phyloP scores from a whole-genome alignment of 1,284 basidiomycete genomes.

The Meripilus lineatus region DNA sequence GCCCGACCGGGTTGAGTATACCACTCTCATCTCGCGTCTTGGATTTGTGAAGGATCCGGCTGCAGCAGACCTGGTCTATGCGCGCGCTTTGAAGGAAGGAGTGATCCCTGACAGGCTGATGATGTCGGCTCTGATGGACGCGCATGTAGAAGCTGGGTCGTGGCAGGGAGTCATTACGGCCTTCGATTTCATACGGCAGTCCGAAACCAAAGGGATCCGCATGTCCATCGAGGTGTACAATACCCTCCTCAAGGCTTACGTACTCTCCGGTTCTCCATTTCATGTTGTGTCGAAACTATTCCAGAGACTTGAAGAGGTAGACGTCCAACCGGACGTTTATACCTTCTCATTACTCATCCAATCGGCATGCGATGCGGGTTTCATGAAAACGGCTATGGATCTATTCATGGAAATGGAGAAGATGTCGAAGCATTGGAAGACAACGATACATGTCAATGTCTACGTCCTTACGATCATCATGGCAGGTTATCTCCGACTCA shows the following conservation, averaged over 20 bases:
- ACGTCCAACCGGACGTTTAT: constrained; percentile 53
- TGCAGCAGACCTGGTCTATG: constrained; percentile 66
- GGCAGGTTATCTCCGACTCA: constrained; percentile 65
- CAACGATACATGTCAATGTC: constrained; percentile 42
- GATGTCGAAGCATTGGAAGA: constrained; percentile 30
- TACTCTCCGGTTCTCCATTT: constrained; percentile 78
- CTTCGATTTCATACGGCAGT: constrained; percentile 62
- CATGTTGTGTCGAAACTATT: constrained; percentile 64
- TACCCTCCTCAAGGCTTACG: constrained; percentile 81
- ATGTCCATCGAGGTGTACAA: constrained; percentile 64
- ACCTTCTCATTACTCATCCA: constrained; percentile 81
- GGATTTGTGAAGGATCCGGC: constrained; percentile 61
- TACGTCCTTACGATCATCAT: constrained; percentile 86
- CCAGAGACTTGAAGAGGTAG: constrained; percentile 44
- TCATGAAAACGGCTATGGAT: constrained; percentile 62
- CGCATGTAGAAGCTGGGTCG: constrained; percentile 78
- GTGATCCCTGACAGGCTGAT: constrained; percentile 61
- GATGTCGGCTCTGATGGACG: constrained; percentile 76
- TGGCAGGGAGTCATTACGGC: constrained; percentile 71
- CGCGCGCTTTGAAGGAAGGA: constrained; percentile 56
- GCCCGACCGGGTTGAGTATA: constrained; percentile 60
- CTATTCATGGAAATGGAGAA: constrained; percentile 69
- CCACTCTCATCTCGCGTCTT: constrained; percentile 66
- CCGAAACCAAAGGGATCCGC: constrained; percentile 31
- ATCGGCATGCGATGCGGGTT: constrained; percentile 75